Evolutionary conservation across 2,329 filamentous ascomycete genomes (phyloP).

Genomic region (Penicillium sclerotiorum): DNA sequence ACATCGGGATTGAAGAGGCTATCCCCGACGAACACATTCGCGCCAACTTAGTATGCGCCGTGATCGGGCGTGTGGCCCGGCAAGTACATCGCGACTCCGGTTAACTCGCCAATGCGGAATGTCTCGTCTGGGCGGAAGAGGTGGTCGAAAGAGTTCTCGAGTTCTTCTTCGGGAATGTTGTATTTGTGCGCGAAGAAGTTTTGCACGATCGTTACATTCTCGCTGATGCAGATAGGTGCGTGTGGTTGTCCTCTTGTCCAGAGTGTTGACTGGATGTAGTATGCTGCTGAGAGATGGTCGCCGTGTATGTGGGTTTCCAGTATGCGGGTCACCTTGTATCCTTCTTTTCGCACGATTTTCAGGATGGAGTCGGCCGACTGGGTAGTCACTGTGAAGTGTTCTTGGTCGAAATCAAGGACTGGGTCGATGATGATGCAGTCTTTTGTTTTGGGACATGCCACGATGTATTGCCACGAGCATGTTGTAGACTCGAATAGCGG

Average conservation of each 20-base stretch:
- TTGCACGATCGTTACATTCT: slow-evolving; percentile 57
- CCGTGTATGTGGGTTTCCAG: slow-evolving; percentile 66
- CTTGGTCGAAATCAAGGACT: slow-evolving; percentile 58
- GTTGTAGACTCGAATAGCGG: slow-evolving; percentile 47
- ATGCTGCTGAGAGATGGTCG: slow-evolving; percentile 60
- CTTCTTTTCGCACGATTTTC: slow-evolving; percentile 40
- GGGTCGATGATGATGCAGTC: slow-evolving; percentile 61
- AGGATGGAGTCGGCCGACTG: slow-evolving; percentile 56
- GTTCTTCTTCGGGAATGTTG: slow-evolving; percentile 48
- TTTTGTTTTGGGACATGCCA: slow-evolving; percentile 54
- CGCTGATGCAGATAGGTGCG: slow-evolving; percentile 59
- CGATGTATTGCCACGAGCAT: slow-evolving; percentile 63
- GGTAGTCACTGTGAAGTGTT: slow-evolving; percentile 47
- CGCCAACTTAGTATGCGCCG: slow-evolving; percentile 59
- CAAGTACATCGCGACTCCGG: slow-evolving; percentile 55
- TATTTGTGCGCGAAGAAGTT: slow-evolving; percentile 54
- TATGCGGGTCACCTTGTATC: slow-evolving; percentile 53
- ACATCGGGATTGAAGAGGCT: slow-evolving; percentile 56
- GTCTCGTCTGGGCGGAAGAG: slow-evolving; percentile 58
- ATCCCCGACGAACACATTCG: slow-evolving; percentile 54
- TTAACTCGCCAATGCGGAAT: slow-evolving; percentile 55
- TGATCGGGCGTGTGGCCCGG: slow-evolving; percentile 66
- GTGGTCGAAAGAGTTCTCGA: slow-evolving; percentile 53
- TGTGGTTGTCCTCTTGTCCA: slow-evolving; percentile 30
- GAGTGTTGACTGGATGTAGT: slow-evolving; percentile 56